Base-by-base conservation (phyloP, 495 filamentous ascomycete genomes). In the Penicillium cataractarum region DNA sequence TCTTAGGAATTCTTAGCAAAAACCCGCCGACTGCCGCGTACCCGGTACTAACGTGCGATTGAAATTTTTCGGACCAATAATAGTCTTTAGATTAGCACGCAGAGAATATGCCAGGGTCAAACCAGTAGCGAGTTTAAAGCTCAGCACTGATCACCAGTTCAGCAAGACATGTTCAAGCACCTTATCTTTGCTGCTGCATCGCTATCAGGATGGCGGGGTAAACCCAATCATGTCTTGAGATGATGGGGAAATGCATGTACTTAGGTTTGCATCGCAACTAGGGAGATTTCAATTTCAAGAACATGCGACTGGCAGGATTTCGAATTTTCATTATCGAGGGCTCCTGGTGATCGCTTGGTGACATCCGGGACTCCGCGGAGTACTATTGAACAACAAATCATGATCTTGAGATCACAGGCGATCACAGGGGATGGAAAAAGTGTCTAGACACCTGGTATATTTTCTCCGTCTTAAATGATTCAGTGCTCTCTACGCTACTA, bases 11-110 rank as follows among this genome's bases (percentile, higher is more conserved):
- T 39, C 10, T 39, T 17, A 0, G 10, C 0, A 39, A 19, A 21
- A 19, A 21, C 21, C 42, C 12, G 42, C 21, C 19, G n/a, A 19
- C 19, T 37, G 48, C 58, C 58, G 21, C 31, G 50, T n/a, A 46
- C 17, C 29, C 49, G 37, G 44, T 12, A 33, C 29, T 50, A 31
- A 49, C 9, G 4, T 22, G 19, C 15, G 17, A 32, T 24, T 2
- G 12, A 31, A 42, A 31, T 22, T 44, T 53, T 44, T 26, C 39
- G 19, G 6, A 27, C 52, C 42, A 56, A 65, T 65, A 10, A 44
- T 17, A 24, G 21, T 5, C 8, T 19, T 24, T n/a, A 2, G 27
- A 51, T 51, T 49, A 40, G 12, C 37, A 22, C 32, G 27, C 39
- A 57, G 35, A 12, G 17, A 52, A 52, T 6, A 9, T 2, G 32